A percentile compares a stretch with the other conserved stretches of the same genome.
Conservation (phyloP, 2,329 filamentous ascomycete species). For the Neofusicoccum umdonicola region DNA sequence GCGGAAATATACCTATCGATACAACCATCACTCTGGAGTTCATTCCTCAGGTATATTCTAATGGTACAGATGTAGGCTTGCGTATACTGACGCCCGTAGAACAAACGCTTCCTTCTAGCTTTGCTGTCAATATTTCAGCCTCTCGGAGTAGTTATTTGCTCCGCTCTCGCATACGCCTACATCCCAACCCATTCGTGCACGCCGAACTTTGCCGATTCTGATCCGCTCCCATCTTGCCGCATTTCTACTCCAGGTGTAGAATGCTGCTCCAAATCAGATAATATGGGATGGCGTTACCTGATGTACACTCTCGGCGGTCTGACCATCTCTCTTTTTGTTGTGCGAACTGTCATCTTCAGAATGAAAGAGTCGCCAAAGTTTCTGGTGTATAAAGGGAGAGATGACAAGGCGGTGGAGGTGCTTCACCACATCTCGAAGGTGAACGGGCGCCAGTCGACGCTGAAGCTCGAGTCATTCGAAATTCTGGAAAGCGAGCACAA, state of each 20-base stretch:
- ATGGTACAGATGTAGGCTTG: not conserved
- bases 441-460: constrained; percentile 37
- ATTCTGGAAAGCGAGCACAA: constrained; percentile 33
- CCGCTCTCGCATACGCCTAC: constrained; percentile 53
- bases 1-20: constrained; percentile 57
- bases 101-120: constrained; percentile 52
- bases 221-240: constrained; percentile 47
- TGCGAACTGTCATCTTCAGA: constrained; percentile 54
- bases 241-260: constrained; percentile 28
- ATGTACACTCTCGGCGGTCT: constrained; percentile 41
- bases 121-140: constrained; percentile 57
- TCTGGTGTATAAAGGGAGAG: constrained; percentile 52
- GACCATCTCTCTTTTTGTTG: constrained; percentile 47
- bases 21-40: constrained; percentile 58
- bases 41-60: constrained; percentile 38
- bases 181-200: constrained; percentile 52
- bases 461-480: constrained; percentile 38
- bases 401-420: constrained; percentile 50
- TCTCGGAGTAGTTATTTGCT: constrained; percentile 53
- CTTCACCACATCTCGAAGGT: constrained; percentile 44
- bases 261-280: constrained; percentile 39
- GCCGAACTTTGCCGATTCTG: constrained; percentile 49
- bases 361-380: constrained; percentile 62
- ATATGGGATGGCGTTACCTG: constrained; percentile 48
- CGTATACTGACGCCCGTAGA: constrained; percentile 26